Base-by-base conservation (phyloP, 2,329 filamentous ascomycete genomes). In the Phyllosticta citrichinensis region DNA sequence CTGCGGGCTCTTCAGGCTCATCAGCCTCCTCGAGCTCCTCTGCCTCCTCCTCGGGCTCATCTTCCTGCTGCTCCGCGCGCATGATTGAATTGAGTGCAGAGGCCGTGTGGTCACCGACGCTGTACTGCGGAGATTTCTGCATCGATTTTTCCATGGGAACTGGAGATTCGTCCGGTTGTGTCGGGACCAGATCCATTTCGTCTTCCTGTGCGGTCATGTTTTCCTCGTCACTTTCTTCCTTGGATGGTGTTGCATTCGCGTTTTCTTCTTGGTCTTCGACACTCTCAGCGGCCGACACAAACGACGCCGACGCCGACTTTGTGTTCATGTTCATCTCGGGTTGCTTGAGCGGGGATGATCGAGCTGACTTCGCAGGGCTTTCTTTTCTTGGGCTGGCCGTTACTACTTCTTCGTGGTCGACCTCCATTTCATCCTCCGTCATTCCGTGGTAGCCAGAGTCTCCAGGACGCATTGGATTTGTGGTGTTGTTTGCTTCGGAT, bases 361-460 rank as follows among this genome's bases (percentile, higher is more conserved):
- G 63, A 40, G 63, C 63, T 3, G 70, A 65, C 61, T 74, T 72
- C 11, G 70, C 8, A 61, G 61, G 33, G 52, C 52, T 61, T 25
- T 54, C 35, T 30, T 60, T 57, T 52, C 64, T 11, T 62, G 51
- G 22, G 64, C 64, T 59, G 66, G 52, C 11, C 22, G n/a, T 30
- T n/a, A 53, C 55, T n/a, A 40, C 55, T 8, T 60, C 56, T 2
- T 62, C 52, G 17, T 14, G 64, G 64, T 73, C 69, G 33, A 71
- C 62, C 9, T 79, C 76, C 72, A 81, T 76, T n/a, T 75, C 75
- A 60, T 85, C 81, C 58, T 81, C 79, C 2, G 78, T 76, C 66
- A 85, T 87, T 55, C 86, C 87, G 74, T 88, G 84, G 67, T 89
- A 90, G 27, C 87, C 87, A 35, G 87, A 90, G 66, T 90, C 87